Evolutionary conservation across 2,329 filamentous ascomycete species (phyloP).

Genomic region (Aphanocladium album): DNA sequence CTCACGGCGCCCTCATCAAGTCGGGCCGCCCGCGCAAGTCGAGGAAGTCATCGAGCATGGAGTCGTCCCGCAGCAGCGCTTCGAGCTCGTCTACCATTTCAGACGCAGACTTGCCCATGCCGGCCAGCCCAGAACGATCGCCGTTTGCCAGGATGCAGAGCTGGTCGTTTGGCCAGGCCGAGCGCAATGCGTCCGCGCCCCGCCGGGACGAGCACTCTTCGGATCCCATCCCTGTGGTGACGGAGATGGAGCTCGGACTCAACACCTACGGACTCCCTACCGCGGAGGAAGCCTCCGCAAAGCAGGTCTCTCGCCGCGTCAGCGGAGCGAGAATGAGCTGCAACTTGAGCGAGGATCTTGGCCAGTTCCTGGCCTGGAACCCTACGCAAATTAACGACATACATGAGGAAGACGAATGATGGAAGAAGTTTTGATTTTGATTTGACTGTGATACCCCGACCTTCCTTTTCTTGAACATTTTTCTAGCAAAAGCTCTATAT

Average conservation of each 20-base stretch:
- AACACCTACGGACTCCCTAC: neutral
- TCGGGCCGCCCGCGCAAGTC: neutral
- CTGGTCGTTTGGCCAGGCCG: conserved; percentile 10
- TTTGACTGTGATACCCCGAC: conserved; percentile 8
- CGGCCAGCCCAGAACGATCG: conserved; percentile 12
- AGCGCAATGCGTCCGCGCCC: neutral
- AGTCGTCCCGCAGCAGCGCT: conserved; percentile 8
- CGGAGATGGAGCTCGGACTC: neutral
- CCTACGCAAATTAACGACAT: conserved; percentile 41
- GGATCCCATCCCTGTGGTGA: conserved; percentile 6
- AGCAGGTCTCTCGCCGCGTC: neutral
- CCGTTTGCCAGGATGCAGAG: conserved; percentile 16
- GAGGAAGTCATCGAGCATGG: conserved; percentile 15
- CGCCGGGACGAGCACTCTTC: neutral
- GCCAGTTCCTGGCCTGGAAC: conserved; percentile 56
- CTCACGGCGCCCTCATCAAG: conserved; percentile 35
- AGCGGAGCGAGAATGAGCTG: conserved; percentile 52
- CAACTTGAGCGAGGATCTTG: conserved; percentile 54
- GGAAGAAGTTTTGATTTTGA: conserved; percentile 13
- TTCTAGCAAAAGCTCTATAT: neutral
- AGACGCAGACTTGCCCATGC: conserved; percentile 11
- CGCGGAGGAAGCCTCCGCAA: neutral
- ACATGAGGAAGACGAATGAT: conserved; percentile 20
- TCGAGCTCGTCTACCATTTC: conserved; percentile 9
- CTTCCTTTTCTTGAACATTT: neutral